Evolutionary conservation across 352 stramenopile genomes (phyloP).

Genomic region (Blastocystis sp.): DNA sequence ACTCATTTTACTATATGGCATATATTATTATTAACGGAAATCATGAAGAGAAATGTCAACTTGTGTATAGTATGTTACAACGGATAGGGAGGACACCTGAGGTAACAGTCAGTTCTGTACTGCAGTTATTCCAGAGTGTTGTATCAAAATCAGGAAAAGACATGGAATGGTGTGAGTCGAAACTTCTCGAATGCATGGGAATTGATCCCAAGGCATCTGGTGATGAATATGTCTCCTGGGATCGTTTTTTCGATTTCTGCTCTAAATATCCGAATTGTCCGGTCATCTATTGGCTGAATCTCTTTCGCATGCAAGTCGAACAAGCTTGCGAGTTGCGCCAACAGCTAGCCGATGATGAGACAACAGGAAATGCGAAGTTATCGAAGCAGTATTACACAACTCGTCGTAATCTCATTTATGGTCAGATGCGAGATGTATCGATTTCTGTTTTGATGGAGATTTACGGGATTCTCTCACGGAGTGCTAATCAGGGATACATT

Average conservation of each 20-base stretch:
- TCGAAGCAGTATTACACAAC: conserved; percentile 46
- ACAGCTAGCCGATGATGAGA: conserved; percentile 21
- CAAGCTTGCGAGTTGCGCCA: conserved; percentile 9
- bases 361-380: not conserved
- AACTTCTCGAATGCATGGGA: not conserved
- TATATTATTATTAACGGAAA: conserved; percentile 56
- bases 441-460: conserved; percentile 50
- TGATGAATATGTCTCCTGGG: conserved; percentile 31
- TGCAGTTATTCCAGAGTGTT: conserved; percentile 47
- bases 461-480: conserved; percentile 32
- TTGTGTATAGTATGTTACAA: conserved; percentile 46
- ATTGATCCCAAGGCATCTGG: not conserved
- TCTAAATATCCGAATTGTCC: conserved; percentile 38
- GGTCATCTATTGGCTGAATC: conserved; percentile 14
- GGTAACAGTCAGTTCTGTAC: conserved; percentile 23
- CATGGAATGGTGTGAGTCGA: not conserved
- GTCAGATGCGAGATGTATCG: conserved; percentile 41
- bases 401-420: conserved; percentile 20
- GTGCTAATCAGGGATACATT: conserved; percentile 24
- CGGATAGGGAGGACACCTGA: conserved; percentile 21
- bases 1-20: conserved; percentile 49
- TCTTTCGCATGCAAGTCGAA: conserved; percentile 30
- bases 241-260: conserved; percentile 23
- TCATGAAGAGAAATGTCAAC: conserved; percentile 37
- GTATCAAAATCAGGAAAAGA: not conserved